phyloP scores from a whole-genome alignment of 2,329 filamentous ascomycete genomes.

The Sclerotiophoma versabilis region DNA sequence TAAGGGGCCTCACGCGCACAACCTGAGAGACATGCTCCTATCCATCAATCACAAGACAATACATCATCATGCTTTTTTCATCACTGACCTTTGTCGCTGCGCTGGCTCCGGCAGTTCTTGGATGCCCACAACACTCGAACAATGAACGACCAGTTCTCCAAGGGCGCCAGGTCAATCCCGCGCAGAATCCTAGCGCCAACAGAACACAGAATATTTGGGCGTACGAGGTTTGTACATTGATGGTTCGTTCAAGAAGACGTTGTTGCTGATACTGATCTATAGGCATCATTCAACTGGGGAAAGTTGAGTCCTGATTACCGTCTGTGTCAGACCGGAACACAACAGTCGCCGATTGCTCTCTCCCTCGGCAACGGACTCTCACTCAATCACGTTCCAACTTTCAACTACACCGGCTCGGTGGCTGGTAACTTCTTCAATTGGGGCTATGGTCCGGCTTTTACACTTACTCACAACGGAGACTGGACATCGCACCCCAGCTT shows the following conservation, averaged over 20 bases:
- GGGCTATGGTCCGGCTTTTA: slow-evolving; percentile 59
- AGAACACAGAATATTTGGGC: slow-evolving; percentile 24
- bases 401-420: slow-evolving; percentile 51
- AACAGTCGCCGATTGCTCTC: slow-evolving; percentile 60
- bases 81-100: slow-evolving; percentile 13
- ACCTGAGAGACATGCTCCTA: neutral
- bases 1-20: neutral
- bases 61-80: slow-evolving; percentile 21
- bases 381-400: slow-evolving; percentile 50
- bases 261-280: slow-evolving; percentile 41
- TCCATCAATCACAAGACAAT: neutral
- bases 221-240: slow-evolving; percentile 19
- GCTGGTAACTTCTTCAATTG: slow-evolving; percentile 57
- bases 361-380: slow-evolving; percentile 51
- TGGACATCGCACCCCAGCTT: slow-evolving; percentile 53
- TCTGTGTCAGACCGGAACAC: slow-evolving; percentile 59
- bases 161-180: slow-evolving; percentile 12
- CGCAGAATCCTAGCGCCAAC: slow-evolving; percentile 17
- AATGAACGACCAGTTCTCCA: slow-evolving; percentile 15
- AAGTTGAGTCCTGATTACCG: slow-evolving; percentile 50
- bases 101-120: slow-evolving; percentile 11
- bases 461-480: slow-evolving; percentile 46
- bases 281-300: slow-evolving; percentile 52
- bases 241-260: neutral
- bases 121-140: slow-evolving; percentile 29